Conservation (phyloP, 441 rosid genomes). For the Gossypium aridum region DNA sequence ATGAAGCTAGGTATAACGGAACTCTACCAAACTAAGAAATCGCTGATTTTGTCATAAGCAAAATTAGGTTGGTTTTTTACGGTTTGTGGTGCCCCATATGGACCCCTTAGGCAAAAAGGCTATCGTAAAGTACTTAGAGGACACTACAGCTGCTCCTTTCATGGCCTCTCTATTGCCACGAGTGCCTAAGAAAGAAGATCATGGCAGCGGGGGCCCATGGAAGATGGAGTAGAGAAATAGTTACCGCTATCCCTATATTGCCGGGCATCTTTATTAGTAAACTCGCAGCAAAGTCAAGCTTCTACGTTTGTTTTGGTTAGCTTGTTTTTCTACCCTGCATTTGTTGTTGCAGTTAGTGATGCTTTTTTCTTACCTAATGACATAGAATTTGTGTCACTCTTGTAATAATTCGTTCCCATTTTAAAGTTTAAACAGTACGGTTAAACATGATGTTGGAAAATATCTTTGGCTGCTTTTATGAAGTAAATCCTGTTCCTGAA, state of each 20-base stretch:
- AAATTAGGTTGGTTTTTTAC: slow-evolving; percentile 12
- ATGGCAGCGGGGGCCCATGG: slow-evolving; percentile 15
- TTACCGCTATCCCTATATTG: slow-evolving; percentile 5
- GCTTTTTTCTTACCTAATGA: slow-evolving; percentile 22
- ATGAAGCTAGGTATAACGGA: slow-evolving; percentile 16
- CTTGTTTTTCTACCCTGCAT: slow-evolving; percentile 2
- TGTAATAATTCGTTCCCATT: background rate
- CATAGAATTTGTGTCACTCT: slow-evolving; percentile 9
- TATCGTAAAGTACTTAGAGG: background rate
- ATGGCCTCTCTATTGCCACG: slow-evolving; percentile 16
- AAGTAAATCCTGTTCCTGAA: slow-evolving; percentile 7
- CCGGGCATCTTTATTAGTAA: slow-evolving; percentile 12
- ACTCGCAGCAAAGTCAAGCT: slow-evolving; percentile 8
- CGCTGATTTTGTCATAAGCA: slow-evolving; percentile 22
- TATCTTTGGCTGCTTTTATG: background rate
- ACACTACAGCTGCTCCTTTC: slow-evolving; percentile 14
- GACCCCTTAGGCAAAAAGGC: slow-evolving; percentile 20
- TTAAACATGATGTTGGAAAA: background rate
- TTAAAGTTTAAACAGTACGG: background rate
- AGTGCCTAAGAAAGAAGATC: background rate
- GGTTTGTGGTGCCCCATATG: slow-evolving; percentile 24
- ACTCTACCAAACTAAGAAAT: slow-evolving; percentile 23
- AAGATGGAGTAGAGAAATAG: slow-evolving; percentile 11
- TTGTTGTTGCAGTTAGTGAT: slow-evolving; percentile 3
- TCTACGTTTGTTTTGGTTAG: slow-evolving; percentile 12